Evolutionary conservation across 495 filamentous ascomycete species (phyloP).

Genomic region (Echria macrotheca): DNA sequence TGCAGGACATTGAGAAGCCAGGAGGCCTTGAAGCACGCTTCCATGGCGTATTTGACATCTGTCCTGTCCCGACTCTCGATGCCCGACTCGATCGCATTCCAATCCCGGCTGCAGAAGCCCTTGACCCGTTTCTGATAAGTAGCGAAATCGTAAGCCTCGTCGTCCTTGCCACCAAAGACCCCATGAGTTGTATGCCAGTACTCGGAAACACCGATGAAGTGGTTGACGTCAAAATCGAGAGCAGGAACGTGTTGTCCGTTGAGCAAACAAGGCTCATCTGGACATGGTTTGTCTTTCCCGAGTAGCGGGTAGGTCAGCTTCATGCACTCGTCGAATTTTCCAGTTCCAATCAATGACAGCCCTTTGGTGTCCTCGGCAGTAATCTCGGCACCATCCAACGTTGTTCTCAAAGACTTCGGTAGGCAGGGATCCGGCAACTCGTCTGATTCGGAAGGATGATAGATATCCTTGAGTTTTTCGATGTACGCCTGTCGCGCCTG

Average conservation of each 20-base stretch:
- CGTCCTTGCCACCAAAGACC: constrained; percentile 76
- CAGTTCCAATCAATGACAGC: constrained; percentile 66
- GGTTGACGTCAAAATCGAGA: constrained; percentile 96
- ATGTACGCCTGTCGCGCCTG: constrained; percentile 82
- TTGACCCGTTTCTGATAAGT: constrained; percentile 83
- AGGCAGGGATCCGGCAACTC: constrained; percentile 92
- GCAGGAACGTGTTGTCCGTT: constrained; percentile 87
- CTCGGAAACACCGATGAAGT: constrained; percentile 96
- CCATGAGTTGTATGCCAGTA: constrained; percentile 99
- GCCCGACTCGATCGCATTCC: constrained; percentile 64
- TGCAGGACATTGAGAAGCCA: constrained; percentile 97
- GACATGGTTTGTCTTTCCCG: constrained; percentile 81
- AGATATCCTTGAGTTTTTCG: constrained; percentile 57
- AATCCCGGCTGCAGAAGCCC: constrained; percentile 79
- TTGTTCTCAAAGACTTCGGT: constrained; percentile 67
- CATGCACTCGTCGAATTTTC: constrained; percentile 80
- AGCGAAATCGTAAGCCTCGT: constrained; percentile 85
- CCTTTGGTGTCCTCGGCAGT: constrained; percentile 22
- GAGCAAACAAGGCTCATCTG: constrained; percentile 78
- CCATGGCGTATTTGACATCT: constrained; percentile 64
- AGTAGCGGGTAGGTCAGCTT: constrained; percentile 76
- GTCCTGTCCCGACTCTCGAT: constrained; percentile 51
- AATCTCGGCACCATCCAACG: constrained; percentile 52
- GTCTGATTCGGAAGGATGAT: constrained; percentile 42
- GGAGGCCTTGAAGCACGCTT: constrained; percentile 95